Base-by-base conservation (phyloP, 169 alveolate species). In the Plasmodium chabaudi region DNA sequence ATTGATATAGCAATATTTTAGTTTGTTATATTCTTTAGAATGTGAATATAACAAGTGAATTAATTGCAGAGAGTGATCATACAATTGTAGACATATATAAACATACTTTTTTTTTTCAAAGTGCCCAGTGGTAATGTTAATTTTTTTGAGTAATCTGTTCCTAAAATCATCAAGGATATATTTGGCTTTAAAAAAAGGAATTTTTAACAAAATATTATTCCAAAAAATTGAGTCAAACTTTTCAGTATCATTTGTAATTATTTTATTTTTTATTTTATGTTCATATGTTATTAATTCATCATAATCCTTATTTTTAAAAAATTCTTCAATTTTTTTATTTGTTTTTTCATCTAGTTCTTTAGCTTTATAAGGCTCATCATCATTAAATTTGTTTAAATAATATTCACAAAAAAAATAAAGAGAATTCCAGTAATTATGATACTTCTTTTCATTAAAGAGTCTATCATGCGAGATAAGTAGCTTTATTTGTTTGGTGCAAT, bases 151-250 rank as follows among this genome's bases (percentile, higher is more conserved):
- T 42, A 74, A 53, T 39, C 44, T 74, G 39, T 27, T 42, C 23
- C 63, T 63, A 59, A 74, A 74, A 61, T 46, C 75, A 42, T 72
- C 71, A 7, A 75, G 61, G 21, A 77, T 61, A 15, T 84, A 64
- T 39, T 91, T 46, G 1, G 92, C 96, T 86, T 93, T 94, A 53
- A 88, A 87, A 49, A 70, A 88, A 19, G 94, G 95, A 15, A 96
- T 87, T 63, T 89, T 93, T 39, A 93, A 88, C 1, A 95, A 91
- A 9, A 95, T 74, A 5, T 79, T 72, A 39, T 92, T 94, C 98
- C 98, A 96, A 73, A 94, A 96, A 9, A 79, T 87, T 19, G 93
- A 70, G 67, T 96, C 97, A 0, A 89, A 72, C 19, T 82, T 65
- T 7, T 72, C 94, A 57, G 56, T 75, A 15, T 70, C 60, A 53